A percentile compares a stretch with the other conserved stretches of the same genome.
Evolutionary conservation across 768 basidiomycete species (phyloP).

Genomic region (Hortiboletus campestris): DNA sequence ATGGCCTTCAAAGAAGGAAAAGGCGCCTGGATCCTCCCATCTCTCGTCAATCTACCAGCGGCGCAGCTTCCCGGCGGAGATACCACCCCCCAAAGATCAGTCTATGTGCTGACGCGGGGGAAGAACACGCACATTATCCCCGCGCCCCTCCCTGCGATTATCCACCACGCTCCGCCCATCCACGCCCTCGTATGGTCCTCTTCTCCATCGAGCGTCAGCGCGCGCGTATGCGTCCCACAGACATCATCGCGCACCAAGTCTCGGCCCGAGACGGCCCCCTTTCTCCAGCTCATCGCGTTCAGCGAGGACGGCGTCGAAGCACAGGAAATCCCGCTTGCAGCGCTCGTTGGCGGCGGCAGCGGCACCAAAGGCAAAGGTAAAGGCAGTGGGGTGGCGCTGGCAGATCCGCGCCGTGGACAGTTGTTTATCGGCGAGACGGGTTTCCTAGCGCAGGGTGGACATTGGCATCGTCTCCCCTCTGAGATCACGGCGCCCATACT

Average conservation of each 20-base stretch:
- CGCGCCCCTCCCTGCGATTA: constrained; percentile 59
- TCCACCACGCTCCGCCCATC: constrained; percentile 49
- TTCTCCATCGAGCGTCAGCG: constrained; percentile 51
- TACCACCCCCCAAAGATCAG: constrained; percentile 33
- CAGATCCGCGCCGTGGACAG: constrained; percentile 51
- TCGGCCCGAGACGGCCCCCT: constrained; percentile 28
- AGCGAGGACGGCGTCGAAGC: constrained; percentile 72
- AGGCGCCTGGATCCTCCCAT: constrained; percentile 28
- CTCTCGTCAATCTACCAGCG: constrained; percentile 25
- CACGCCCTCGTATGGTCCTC: constrained; percentile 57
- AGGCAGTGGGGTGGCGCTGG: constrained; percentile 44
- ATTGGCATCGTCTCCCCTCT: constrained; percentile 39
- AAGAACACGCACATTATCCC: constrained; percentile 66
- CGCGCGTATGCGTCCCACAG: constrained; percentile 46
- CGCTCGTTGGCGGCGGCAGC: constrained; percentile 31
- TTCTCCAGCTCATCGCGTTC: constrained; percentile 69
- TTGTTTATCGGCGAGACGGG: constrained; percentile 64
- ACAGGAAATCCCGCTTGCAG: constrained; percentile 60
- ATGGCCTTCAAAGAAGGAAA: constrained; percentile 38
- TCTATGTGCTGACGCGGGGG: constrained; percentile 70
- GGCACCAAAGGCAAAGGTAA: constrained; percentile 32
- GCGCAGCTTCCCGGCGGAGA: constrained; percentile 17
- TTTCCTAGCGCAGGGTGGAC: constrained; percentile 44
- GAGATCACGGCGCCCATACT: constrained; percentile 32
- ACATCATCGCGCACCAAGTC: constrained; percentile 4